phyloP scores from a whole-genome alignment of 1,139 yeast genomes.

The Tardiomyces digboiensis region DNA sequence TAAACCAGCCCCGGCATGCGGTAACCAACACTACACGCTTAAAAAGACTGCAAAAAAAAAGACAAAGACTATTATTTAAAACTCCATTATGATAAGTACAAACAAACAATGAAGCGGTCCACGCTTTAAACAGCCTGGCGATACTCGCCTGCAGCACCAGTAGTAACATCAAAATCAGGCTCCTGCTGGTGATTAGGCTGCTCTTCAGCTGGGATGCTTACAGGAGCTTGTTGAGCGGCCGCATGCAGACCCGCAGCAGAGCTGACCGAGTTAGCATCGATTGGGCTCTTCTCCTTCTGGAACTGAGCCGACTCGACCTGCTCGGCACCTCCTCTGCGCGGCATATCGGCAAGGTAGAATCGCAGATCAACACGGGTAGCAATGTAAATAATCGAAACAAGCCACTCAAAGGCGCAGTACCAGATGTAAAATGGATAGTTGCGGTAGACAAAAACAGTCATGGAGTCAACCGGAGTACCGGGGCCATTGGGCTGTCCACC shows the following conservation, averaged over 20 bases:
- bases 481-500: constrained; percentile 8
- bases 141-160: background rate
- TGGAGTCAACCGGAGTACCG: constrained; percentile 13
- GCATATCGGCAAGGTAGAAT: constrained; percentile 64
- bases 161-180: background rate
- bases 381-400: constrained; percentile 46
- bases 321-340: background rate
- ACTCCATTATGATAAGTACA: background rate
- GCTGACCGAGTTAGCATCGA: background rate
- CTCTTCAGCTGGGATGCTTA: background rate
- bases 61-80: no score
- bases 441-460: constrained; percentile 34
- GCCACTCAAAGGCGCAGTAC: constrained; percentile 57
- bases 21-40: no score
- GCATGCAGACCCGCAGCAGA: background rate
- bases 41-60: no score
- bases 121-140: background rate
- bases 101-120: background rate
- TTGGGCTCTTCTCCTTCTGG: background rate
- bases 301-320: background rate
- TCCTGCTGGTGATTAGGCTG: background rate
- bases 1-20: no score
- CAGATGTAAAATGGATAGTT: constrained; percentile 57
- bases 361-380: constrained; percentile 62
- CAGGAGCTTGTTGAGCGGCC: background rate